Evolutionary conservation across 2,329 filamentous ascomycete species (phyloP), one percentile per base, ranked within the genome.

Genomic region (Alternaria ventricosa): DNA sequence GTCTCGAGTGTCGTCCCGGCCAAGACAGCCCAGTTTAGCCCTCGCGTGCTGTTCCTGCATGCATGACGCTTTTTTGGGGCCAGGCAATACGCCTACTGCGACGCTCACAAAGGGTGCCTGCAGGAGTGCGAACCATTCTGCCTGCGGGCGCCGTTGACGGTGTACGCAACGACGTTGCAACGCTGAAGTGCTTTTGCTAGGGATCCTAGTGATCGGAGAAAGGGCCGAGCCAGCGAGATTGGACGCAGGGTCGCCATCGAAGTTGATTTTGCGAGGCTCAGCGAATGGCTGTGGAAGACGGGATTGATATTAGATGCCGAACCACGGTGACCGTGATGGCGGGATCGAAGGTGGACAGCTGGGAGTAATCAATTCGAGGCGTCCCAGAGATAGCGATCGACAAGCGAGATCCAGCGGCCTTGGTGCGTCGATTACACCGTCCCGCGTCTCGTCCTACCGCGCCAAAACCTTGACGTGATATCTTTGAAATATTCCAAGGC

Each of bases 21-120:
- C 66, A 66, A 65, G 60, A 57, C 49, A 47, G 55, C 68, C 67
- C 51, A 56, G 67, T 70, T 61, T 63, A 73, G 67, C 57, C 57
- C 49, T 22, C 33, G 47, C 51, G 43, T 57, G 36, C 55, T 63
- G 64, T 68, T 57, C 64, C 61, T 68, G 68, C 68, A 71, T 70
- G 66, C 65, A 68, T 47, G 55, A 57, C 61, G 58, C 51, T 51
- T 61, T 33, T 57, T 54, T 57, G 28, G 59, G 60, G 46, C 55
- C 59, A 58, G 45, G 55, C 69, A 60, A 50, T 68, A 62, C 65
- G 55, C 43, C 64, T 53, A 53, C 56, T 55, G 61, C 58, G 47
- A 46, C 50, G 45, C 33, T 59, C 36, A 54, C 55, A 9, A 30
- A 55, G 55, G 41, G 36, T 22, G 10, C 28, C 6, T 53, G 33